Evolutionary conservation across 2,329 filamentous ascomycete species (phyloP).

Genomic region (Exophiala sideris): DNA sequence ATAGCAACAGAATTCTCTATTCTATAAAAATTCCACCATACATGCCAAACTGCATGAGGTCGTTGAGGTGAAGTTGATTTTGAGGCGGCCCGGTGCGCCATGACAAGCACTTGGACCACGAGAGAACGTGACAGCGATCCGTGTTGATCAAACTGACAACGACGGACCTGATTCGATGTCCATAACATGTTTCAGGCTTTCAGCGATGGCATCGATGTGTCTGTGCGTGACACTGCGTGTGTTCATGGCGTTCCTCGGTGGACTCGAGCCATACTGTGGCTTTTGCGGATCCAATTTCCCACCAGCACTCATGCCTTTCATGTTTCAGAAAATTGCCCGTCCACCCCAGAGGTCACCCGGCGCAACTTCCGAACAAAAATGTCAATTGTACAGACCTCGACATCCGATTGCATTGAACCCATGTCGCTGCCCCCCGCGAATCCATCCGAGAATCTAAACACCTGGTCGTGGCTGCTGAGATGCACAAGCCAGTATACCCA

Average conservation of each 20-base stretch:
- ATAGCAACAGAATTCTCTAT: too few relatives aligned
- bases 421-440: conserved; percentile 16
- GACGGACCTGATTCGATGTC: neutral
- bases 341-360: conserved; percentile 1
- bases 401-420: neutral
- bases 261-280: neutral
- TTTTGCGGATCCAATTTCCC: conserved; percentile 15
- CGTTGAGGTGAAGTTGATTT: too few relatives aligned
- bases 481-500: too few relatives aligned
- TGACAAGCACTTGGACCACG: neutral
- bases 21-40: too few relatives aligned
- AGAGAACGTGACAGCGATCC: neutral
- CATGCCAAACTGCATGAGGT: too few relatives aligned
- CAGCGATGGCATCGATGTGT: neutral
- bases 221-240: neutral
- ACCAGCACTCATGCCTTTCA: conserved; percentile 1
- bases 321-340: conserved; percentile 13
- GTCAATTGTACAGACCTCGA: conserved; percentile 4
- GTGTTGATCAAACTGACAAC: neutral
- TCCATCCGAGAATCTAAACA: neutral
- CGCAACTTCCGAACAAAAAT: conserved; percentile 18
- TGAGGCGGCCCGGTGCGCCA: neutral
- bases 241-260: neutral
- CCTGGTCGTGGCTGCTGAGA: too few relatives aligned
- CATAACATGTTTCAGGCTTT: neutral